Evolutionary conservation across 192 early-diverging fungal species (phyloP).

Genomic region (Coemansia sp.): DNA sequence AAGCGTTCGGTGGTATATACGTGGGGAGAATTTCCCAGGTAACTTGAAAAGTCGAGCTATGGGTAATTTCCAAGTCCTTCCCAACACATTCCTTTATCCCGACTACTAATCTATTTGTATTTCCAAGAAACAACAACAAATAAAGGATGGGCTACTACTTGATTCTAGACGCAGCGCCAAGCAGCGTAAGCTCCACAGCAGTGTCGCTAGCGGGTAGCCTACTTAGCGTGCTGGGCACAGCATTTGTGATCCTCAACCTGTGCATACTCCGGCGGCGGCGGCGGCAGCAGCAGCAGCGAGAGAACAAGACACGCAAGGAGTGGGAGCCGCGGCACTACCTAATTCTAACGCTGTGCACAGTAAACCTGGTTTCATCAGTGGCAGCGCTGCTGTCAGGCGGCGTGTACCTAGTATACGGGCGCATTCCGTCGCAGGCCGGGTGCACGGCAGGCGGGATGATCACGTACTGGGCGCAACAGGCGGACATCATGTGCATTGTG

Average conservation of each 20-base stretch:
- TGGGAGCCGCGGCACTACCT: constrained; percentile 42
- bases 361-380: constrained; percentile 19
- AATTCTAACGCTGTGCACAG: constrained; percentile 8
- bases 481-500: constrained; percentile 25
- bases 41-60: too few species aligned
- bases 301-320: background rate
- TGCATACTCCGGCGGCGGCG: background rate
- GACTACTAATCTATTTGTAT: background rate
- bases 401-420: constrained; percentile 37
- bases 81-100: too few species aligned
- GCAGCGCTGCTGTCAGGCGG: constrained; percentile 24
- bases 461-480: constrained; percentile 46
- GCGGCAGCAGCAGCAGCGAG: background rate
- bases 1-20: too few species aligned
- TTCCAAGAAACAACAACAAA: background rate
- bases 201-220: constrained; percentile 25
- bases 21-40: too few species aligned
- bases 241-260: constrained; percentile 19
- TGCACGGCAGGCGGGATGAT: constrained; percentile 47
- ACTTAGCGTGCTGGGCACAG: constrained; percentile 23
- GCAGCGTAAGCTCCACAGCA: constrained; percentile 41
- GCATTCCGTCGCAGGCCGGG: constrained; percentile 24
- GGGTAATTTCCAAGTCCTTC: too few species aligned
- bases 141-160: constrained; percentile 26
- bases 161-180: constrained; percentile 43